Evolutionary conservation across 2,329 filamentous ascomycete genomes (phyloP), one percentile per base, ranked within the genome.

Genomic region (Botrytis byssoidea): DNA sequence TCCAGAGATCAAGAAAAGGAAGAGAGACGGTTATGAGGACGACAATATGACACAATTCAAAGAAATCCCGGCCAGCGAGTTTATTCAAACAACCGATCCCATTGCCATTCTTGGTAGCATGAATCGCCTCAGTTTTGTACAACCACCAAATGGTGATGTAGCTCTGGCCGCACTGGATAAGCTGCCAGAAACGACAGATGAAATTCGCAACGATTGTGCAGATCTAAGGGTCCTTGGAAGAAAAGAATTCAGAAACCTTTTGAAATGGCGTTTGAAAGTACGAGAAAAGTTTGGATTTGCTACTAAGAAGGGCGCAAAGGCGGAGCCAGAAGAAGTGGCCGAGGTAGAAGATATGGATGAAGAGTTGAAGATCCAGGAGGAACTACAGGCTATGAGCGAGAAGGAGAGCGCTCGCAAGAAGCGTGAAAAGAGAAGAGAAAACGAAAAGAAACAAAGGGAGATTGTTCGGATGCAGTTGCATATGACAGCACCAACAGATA

Each of bases 1-100:
- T 77, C 96, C 96, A 0, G 96, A 99, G 81, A 87, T 93, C 81
- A 99, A 98, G 88, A 99, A 98, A 89, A 87, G 96, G 74, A 98
- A 98, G 88, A 88, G 96, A 86, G 95, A 97, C 63, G 96, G 96
- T 86, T 99, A 99, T 77, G 95, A 98, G 77, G 96, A 99, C 83
- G 95, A 94, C 51, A 94, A 99, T 77, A 97, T 92, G 82, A 95
- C 90, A 7, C 93, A 97, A 79, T 97, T 92, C 85, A 97, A 98
- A 82, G 93, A 97, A 80, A 88, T 93, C 3, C 85, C 93, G 0
- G 95, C 95, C 0, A 96, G 91, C 81, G 94, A 98, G 72, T 99
- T 98, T 81, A 95, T 99, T 76, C 92, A 98, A 80, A 97, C 94
- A 0, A 90, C 89, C 0, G 96, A 99, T 80, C 96, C 96, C 0